Evolutionary conservation across 352 stramenopile species (phyloP).

Genomic region (Pythium biforme): DNA sequence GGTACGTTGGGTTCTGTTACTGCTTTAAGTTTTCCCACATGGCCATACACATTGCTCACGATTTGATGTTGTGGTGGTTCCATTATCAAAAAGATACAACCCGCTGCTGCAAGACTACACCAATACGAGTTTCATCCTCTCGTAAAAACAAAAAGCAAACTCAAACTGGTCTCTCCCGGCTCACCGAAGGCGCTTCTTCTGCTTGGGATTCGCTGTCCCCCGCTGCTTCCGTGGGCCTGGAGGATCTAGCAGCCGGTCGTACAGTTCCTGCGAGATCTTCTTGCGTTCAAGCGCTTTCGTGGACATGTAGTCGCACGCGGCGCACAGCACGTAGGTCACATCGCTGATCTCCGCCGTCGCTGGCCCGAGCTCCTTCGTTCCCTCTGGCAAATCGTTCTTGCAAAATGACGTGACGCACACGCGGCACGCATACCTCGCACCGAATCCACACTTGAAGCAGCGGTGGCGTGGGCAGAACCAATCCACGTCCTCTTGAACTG

Average conservation of each 20-base stretch:
- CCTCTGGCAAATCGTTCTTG: slow-evolving; percentile 52
- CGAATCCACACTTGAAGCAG: slow-evolving; percentile 60
- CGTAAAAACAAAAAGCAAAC: slow-evolving; percentile 35
- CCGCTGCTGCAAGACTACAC: slow-evolving; percentile 87
- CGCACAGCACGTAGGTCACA: slow-evolving; percentile 62
- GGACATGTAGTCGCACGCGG: slow-evolving; percentile 39
- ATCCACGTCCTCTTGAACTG: slow-evolving; percentile 49
- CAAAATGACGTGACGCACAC: slow-evolving; percentile 79
- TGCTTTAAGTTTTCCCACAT: background rate
- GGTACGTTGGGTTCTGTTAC: slow-evolving; percentile 35
- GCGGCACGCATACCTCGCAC: slow-evolving; percentile 52
- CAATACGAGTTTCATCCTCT: slow-evolving; percentile 90
- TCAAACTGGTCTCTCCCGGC: background rate
- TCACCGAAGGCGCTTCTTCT: slow-evolving; percentile 26
- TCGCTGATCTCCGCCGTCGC: slow-evolving; percentile 52
- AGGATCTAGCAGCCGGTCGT: slow-evolving; percentile 34
- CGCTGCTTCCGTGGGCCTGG: slow-evolving; percentile 7
- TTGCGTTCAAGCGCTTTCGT: slow-evolving; percentile 36
- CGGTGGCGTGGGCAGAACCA: slow-evolving; percentile 74
- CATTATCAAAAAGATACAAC: slow-evolving; percentile 65
- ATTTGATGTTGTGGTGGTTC: background rate
- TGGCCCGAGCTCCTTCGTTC: slow-evolving; percentile 38
- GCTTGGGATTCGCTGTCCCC: background rate
- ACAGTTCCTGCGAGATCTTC: slow-evolving; percentile 44
- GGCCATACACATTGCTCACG: background rate